Conservation (phyloP, 208 protist genomes). For the Leishmania turanica region DNA sequence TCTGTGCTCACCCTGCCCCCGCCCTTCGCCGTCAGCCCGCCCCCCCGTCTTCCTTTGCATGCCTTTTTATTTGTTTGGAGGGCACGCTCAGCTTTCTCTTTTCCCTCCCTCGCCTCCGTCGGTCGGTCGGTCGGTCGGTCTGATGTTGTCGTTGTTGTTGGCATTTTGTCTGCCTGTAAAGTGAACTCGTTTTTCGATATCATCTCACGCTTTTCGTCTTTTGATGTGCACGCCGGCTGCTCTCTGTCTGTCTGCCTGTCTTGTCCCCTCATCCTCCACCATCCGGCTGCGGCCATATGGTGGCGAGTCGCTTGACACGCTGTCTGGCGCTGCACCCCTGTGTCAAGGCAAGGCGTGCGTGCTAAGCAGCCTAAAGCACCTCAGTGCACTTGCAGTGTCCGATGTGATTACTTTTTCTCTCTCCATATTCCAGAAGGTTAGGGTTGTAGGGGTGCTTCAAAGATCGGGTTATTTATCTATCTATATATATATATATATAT, state of each 20-base stretch:
- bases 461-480: not conserved
- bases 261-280: not conserved
- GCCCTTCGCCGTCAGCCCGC: not conserved
- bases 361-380: not conserved
- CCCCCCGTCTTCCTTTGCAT: slow-evolving; percentile 1
- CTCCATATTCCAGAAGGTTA: not conserved
- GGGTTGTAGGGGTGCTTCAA: not conserved
- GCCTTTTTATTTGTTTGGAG: not conserved
- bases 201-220: not conserved
- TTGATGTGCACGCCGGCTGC: not conserved
- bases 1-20: not conserved
- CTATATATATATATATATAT: too few species aligned
- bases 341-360: not conserved
- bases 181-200: not conserved
- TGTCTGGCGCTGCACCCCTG: not conserved
- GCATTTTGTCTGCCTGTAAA: not conserved
- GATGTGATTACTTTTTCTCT: not conserved
- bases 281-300: not conserved
- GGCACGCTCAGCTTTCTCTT: not conserved
- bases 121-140: not conserved
- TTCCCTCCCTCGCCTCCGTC: not conserved
- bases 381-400: not conserved
- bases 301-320: not conserved
- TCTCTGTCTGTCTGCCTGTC: not conserved
- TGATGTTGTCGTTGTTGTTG: too few species aligned